Evolutionary conservation across 495 filamentous ascomycete genomes (phyloP), one percentile per base, ranked within the genome.

Genomic region (Aspergillus wentii): DNA sequence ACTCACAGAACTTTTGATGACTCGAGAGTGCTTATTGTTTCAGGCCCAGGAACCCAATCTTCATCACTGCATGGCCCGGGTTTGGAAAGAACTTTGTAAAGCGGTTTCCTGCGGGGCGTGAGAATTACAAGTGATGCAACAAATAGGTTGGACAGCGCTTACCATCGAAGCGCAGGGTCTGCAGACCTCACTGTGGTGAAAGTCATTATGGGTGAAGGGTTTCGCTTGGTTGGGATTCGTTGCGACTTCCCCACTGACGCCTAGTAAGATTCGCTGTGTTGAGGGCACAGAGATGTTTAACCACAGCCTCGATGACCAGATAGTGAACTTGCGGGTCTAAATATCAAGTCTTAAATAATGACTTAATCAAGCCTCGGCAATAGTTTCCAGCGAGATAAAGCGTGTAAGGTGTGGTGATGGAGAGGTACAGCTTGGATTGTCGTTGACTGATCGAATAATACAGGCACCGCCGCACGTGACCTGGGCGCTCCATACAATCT

Each of bases 51-150:
- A 6, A 69, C 66, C 60, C 71, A 84, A 26, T 86, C 80, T 20
- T 75, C 70, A 53, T 88, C 81, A 23, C 81, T 86, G 58, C 81
- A 90, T 7, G 92, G 86, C 3, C 94, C 91, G 8, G 71, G 64
- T 10, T 82, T 83, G 36, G 65, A 79, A 13, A 94, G 71, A 38
- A 95, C 78, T 26, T 73, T 79, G 51, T 95, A 77, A 28, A 97
- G 77, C 56, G 92, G 79, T 63, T 75, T 79, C 90, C 88, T 86
- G 40, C 33, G 30, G 42, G 27, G 43, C 40, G 44, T 52, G 23
- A 56, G 49, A n/a, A 25, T 42, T 1, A 45, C 21, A 37, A 34
- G 37, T 22, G 19, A 26, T 38, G 19, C 8, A 7, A 30, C 17
- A 8, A 17, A 8, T 40, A 40, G 40, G 33, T 17, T 22, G n/a